Conservation (phyloP, 495 filamentous ascomycete species). For the Durotheca rogersii region DNA sequence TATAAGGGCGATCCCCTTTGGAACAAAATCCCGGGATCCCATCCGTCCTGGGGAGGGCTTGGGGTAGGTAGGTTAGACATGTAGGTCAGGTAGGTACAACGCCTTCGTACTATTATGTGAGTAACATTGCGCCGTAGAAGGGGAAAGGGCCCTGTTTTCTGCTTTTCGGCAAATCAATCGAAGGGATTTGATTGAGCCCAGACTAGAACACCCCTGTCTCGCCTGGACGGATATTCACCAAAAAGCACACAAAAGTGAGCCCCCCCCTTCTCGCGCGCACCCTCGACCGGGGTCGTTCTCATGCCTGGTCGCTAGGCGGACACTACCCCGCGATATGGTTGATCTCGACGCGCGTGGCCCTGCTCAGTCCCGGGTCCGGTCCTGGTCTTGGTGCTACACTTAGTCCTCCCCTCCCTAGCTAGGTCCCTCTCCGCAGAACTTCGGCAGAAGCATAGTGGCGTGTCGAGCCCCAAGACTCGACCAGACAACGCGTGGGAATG, state of each 20-base stretch:
- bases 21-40: slow-evolving; percentile 2
- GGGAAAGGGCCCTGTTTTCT: slow-evolving; percentile 21
- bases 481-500: slow-evolving; percentile 1
- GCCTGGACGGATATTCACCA: slow-evolving; percentile 32
- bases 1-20: slow-evolving; percentile 3
- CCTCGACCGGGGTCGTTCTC: slow-evolving; percentile 4
- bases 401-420: not conserved
- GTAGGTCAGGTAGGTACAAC: too few relatives aligned
- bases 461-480: slow-evolving; percentile 6
- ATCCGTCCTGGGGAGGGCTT: slow-evolving; percentile 5
- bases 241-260: slow-evolving; percentile 25
- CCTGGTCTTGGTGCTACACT: too few relatives aligned
- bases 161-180: slow-evolving; percentile 29
- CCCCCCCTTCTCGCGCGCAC: not conserved
- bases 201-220: slow-evolving; percentile 25
- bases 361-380: too few relatives aligned
- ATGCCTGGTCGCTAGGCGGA: slow-evolving; percentile 13
- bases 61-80: too few relatives aligned
- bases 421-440: slow-evolving; percentile 31
- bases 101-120: too few relatives aligned
- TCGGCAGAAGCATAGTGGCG: slow-evolving; percentile 15
- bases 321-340: slow-evolving; percentile 28
- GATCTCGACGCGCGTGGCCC: slow-evolving; percentile 14
- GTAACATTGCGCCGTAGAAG: too few relatives aligned
- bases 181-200: slow-evolving; percentile 30